phyloP scores from a whole-genome alignment of 805 yeast species.

The Clavispora santaluciae region DNA sequence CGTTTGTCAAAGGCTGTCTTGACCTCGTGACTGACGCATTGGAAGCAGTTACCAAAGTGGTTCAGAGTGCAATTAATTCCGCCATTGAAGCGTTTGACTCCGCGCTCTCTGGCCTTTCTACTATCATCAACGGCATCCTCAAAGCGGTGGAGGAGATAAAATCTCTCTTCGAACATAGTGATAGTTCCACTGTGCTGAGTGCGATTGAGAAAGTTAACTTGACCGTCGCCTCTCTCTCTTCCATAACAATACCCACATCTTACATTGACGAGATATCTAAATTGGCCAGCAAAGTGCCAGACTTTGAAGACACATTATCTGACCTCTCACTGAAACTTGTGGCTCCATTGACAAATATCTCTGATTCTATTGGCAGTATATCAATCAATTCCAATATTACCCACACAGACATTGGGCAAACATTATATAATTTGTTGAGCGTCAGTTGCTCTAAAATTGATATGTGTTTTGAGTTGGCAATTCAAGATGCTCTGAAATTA shows the following conservation, averaged over 20 bases:
- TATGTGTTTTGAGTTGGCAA: not conserved
- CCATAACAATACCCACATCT: slow-evolving; percentile 60
- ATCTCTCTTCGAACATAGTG: slow-evolving; percentile 42
- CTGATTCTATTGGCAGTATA: slow-evolving; percentile 28
- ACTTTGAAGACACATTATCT: slow-evolving; percentile 59
- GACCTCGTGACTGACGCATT: slow-evolving; percentile 50
- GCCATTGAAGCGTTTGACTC: slow-evolving; percentile 61
- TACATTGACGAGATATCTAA: slow-evolving; percentile 54
- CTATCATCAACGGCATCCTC: slow-evolving; percentile 51
- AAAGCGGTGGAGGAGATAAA: slow-evolving; percentile 45
- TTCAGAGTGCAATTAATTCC: slow-evolving; percentile 54
- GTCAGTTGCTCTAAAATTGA: not conserved
- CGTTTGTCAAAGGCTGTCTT: slow-evolving; percentile 68
- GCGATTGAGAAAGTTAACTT: slow-evolving; percentile 50
- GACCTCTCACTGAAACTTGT: slow-evolving; percentile 51
- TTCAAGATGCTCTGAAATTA: not conserved
- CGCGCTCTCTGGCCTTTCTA: slow-evolving; percentile 59
- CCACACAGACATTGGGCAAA: not conserved
- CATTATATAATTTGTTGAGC: not conserved
- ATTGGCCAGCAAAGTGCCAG: slow-evolving; percentile 53
- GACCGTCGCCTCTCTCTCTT: slow-evolving; percentile 14
- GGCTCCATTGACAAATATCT: slow-evolving; percentile 54
- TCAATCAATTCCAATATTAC: slow-evolving; percentile 15
- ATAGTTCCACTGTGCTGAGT: slow-evolving; percentile 28
- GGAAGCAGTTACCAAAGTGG: slow-evolving; percentile 57